phyloP scores from a whole-genome alignment of 345 rosid species.

The Hypericum perforatum region DNA sequence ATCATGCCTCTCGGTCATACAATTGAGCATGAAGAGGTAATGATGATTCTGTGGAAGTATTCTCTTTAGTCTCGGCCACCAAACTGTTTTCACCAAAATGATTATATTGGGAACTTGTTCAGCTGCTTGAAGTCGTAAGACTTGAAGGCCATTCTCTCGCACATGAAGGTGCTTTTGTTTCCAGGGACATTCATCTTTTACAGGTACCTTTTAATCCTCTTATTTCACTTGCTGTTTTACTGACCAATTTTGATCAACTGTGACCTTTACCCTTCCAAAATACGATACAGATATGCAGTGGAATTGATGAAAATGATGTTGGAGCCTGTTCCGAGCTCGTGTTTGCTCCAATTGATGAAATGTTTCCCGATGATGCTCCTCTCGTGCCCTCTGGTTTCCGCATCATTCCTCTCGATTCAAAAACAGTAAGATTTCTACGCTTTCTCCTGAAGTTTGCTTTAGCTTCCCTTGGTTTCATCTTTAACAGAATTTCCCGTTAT shows the following conservation, averaged over 20 bases:
- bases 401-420: conserved; percentile 78
- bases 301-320: conserved; percentile 83
- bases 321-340: conserved; percentile 91
- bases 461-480: no score
- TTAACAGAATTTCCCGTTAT: conserved; percentile 7
- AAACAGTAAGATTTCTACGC: conserved; percentile 37
- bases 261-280: neutral
- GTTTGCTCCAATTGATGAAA: conserved; percentile 95
- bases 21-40: conserved; percentile 94
- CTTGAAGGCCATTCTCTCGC: conserved; percentile 90
- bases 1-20: conserved; percentile 98
- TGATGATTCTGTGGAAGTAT: conserved; percentile 4
- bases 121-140: conserved; percentile 92
- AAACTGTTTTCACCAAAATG: no score
- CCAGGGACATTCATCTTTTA: conserved; percentile 86
- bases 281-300: conserved; percentile 65
- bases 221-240: neutral
- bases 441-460: no score
- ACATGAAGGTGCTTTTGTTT: conserved; percentile 90
- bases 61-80: no score
- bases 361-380: conserved; percentile 97
- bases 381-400: conserved; percentile 96
- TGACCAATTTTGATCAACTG: neutral
- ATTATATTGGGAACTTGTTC: conserved; percentile 3
- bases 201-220: conserved; percentile 40